Base-by-base conservation (phyloP, 352 stramenopile species). In the Phytophthora idaei region DNA sequence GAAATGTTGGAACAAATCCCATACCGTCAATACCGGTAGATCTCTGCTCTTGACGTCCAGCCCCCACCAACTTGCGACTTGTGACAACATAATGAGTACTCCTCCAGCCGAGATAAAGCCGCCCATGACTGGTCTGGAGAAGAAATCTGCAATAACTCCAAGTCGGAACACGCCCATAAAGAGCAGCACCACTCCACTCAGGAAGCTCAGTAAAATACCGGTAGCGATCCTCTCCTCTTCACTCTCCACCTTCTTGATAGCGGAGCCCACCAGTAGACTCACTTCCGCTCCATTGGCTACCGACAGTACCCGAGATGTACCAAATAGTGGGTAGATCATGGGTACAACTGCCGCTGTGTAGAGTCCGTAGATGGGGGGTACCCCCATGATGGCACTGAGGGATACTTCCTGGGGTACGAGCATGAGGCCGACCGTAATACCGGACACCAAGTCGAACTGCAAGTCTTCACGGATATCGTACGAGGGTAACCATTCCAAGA, bases 341-440 rank as follows among this genome's bases (percentile, higher is more conserved):
- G 87, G 87, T 7, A 87, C 84, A 21, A 87, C 72, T 7, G 85
- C 85, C 3, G 85, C 83, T 7, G 83, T 88, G 62, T 93, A 93
- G 25, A 93, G 72, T 8, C 85, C 82, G 67, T 90, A 90, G 34
- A 90, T 80, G 4, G 77, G 71, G 4, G 82, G 82, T 12, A 93
- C 85, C 28, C 77, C 79, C 85, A 97, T 97, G 10, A 98, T 77
- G 55, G 94, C 89, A 14, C 90, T 91, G 52, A 98, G 94, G 37
- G 80, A 92, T 78, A 98, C 97, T 27, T 92, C 87, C 59, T 98
- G 92, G 17, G 93, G 94, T 57, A 98, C 84, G 31, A 97, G 74
- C 90, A 98, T 98, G 27, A 98, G 81, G 14, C 88, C 89, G 34
- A 93, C 85, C 2, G 85, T 92, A 67, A 91, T 73, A 29, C 81